Base-by-base conservation (phyloP, 345 rosid genomes). In the Capsella bursapastoris region DNA sequence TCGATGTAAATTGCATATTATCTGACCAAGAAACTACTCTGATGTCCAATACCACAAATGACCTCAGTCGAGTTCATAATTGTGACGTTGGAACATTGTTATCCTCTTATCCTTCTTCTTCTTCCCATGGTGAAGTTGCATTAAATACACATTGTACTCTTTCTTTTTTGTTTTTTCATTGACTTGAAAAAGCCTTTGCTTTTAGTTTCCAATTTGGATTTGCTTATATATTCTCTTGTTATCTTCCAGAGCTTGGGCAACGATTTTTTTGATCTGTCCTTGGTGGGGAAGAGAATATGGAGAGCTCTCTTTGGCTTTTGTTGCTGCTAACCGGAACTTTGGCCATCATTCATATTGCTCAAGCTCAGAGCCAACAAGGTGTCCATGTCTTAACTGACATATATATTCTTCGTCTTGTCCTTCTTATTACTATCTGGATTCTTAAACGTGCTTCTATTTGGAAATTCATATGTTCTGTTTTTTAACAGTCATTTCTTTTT, bases 341-440 rank as follows among this genome's bases (percentile, higher is more conserved):
- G 41, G 55, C 68, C 9, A 41, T 66, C 45, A 48, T 25, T 68
- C 40, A 32, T 61, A 10, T 48, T 28, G 74, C 41, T 70, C 74
- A 69, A 51, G 79, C 77, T 50, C 84, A 81, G 12, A 61, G 68
- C 67, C 77, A 73, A 74, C 71, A 68, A 81, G 84, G 84, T 81
- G 47, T 57, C 11, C 49, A 70, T 74, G 48, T 13, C 32, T 14
- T 16, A 34, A 8, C 1, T 34, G 45, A 15, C 1, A 56, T 56
- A 44, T 28, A n/a, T 43, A 55, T 37, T 22, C 27, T 27, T 22
- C 15, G 22, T n/a, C 47, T 31, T 31, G 4, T 53, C 10, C 53
- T 7, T 12, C 13, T 57, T 32, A 29, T 11, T 35, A 40, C 68
- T 32, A 51, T 37, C 38, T 49, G 49, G 59, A 29, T 48, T 71